phyloP scores from a whole-genome alignment of 148 eudicot species.

The Fagopyrum esculentum region DNA sequence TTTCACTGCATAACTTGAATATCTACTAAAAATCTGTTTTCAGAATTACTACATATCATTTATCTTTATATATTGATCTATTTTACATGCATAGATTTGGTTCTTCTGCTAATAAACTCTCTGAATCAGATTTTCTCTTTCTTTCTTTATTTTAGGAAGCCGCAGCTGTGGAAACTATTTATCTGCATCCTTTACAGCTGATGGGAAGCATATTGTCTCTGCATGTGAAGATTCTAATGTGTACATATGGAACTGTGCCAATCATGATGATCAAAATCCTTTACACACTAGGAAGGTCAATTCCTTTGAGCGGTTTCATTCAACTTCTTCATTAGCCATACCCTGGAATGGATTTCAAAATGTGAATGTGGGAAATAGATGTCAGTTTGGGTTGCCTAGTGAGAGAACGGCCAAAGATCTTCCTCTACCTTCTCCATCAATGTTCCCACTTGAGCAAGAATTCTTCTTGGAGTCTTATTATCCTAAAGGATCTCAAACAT shows the following conservation, averaged over 20 bases:
- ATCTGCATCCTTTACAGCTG: constrained; percentile 65
- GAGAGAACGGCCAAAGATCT: constrained; percentile 9
- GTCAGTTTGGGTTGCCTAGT: constrained; percentile 14
- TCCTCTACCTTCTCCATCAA: constrained; percentile 41
- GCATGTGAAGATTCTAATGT: constrained; percentile 73
- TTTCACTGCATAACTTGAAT: neutral
- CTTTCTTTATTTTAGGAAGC: constrained; percentile 28
- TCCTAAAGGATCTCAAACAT: constrained; percentile 71
- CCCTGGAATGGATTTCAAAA: constrained; percentile 72
- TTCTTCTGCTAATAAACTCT: neutral
- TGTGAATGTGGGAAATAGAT: constrained; percentile 19
- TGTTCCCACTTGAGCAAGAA: constrained; percentile 49
- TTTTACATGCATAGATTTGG: neutral
- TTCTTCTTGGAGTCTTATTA: constrained; percentile 38
- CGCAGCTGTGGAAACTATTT: constrained; percentile 48
- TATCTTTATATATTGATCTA: neutral
- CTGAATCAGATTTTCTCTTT: neutral
- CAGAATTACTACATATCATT: neutral
- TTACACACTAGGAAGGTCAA: constrained; percentile 34
- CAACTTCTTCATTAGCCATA: constrained; percentile 58
- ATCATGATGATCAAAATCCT: constrained; percentile 18
- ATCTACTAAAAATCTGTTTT: neutral
- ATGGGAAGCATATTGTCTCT: constrained; percentile 77
- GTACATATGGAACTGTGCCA: constrained; percentile 59
- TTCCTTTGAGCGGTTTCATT: constrained; percentile 71